phyloP scores from a whole-genome alignment of 768 basidiomycete genomes.

The Suillus paluster region DNA sequence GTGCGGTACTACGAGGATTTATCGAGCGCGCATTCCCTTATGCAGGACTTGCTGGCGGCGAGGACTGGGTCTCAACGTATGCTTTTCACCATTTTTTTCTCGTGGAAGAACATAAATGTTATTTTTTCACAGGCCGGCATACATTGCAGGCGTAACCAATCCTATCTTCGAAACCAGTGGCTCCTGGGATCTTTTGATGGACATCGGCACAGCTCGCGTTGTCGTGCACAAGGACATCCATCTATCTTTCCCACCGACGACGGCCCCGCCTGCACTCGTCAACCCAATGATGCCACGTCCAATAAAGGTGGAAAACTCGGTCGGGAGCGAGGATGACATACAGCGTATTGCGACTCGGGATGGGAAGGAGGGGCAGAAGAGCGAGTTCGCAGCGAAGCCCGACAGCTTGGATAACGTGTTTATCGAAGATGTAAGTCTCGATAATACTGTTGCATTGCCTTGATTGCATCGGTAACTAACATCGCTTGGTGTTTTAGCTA shows the following conservation, averaged over 20 bases:
- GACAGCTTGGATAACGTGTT: conserved; percentile 82
- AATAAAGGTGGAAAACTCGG: conserved; percentile 65
- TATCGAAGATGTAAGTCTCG: conserved; percentile 83
- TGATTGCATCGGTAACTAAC: background rate
- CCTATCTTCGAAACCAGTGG: conserved; percentile 91
- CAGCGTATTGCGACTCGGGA: conserved; percentile 51
- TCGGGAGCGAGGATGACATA: conserved; percentile 72
- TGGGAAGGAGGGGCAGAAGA: conserved; percentile 60
- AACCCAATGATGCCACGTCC: conserved; percentile 55
- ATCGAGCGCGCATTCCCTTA: conserved; percentile 95
- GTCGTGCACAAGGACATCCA: conserved; percentile 88
- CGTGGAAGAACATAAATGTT: background rate
- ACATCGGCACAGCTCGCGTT: conserved; percentile 86
- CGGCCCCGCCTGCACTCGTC: conserved; percentile 43
- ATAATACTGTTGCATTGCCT: background rate
- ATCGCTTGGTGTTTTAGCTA: conserved; percentile 54
- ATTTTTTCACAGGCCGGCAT: conserved; percentile 67
- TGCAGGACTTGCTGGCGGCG: conserved; percentile 84
- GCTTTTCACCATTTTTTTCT: conserved; percentile 34
- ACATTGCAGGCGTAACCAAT: conserved; percentile 96
- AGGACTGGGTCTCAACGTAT: conserved; percentile 90
- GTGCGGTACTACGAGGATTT: conserved; percentile 81
- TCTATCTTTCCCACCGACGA: conserved; percentile 51
- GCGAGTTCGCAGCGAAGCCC: conserved; percentile 57
- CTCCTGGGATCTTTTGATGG: conserved; percentile 93